Base-by-base conservation (phyloP, 305 asterid species). In the Fraxinus velutina region DNA sequence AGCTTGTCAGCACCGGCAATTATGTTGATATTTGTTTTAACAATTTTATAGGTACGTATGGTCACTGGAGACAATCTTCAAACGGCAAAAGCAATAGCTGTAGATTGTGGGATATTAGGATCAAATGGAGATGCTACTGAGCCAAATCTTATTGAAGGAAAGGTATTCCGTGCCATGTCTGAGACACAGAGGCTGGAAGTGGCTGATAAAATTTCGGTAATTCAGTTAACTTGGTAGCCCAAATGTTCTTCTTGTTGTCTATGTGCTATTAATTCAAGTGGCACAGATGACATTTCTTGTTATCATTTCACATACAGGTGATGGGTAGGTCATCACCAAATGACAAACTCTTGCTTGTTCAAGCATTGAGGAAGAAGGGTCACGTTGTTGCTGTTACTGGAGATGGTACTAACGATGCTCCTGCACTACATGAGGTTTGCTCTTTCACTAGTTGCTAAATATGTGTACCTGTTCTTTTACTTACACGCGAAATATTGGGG, bases 331-430 rank as follows among this genome's bases (percentile, higher is more conserved):
- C 99, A 37, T 94, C 99, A 8, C 99, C 99, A 10, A 93, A 89
- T 85, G 99, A 96, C 87, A 96, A 96, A 82, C 95, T 96, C 83
- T 76, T 94, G 89, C 95, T 96, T 73, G 99, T 96, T 70, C 98
- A 96, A 92, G 96, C 98, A 72, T 84, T 96, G 85, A 94, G 99
- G 89, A 96, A 86, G 89, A 90, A 44, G 64, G 98, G 97, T 22
- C 98, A 96, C 78, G 98, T 96, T 42, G 99, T 96, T 71, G 99
- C 98, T 79, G 99, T 96, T 62, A 96, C 99, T 47, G 99, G 99
- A 80, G 99, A 96, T 90, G 99, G 99, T 29, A 94, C 99, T 75
- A 94, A 96, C 85, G 99, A 96, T 90, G 99, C 99, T 86, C 99
- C 99, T 78, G 99, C 99, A 78, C 84, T 96, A 75, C 98, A 96